Evolutionary conservation across 345 rosid genomes (phyloP).

Genomic region (Citrus sp.): DNA sequence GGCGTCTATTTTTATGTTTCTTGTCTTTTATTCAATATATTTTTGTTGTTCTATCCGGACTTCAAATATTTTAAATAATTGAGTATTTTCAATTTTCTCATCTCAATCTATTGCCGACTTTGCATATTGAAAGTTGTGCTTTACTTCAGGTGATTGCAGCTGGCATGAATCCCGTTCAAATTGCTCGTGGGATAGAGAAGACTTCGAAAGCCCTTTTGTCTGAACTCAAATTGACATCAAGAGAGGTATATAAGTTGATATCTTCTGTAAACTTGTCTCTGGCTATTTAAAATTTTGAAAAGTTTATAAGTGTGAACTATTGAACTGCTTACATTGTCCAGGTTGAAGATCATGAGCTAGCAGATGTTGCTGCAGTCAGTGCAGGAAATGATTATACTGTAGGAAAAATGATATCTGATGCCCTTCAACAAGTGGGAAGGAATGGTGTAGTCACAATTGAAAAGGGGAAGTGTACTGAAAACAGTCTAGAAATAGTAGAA

Average conservation of each 20-base stretch:
- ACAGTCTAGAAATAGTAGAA: slow-evolving; percentile 61
- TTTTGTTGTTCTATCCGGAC: neutral
- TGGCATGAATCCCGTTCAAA: slow-evolving; percentile 77
- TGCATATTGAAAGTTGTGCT: slow-evolving; percentile 5
- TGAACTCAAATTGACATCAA: slow-evolving; percentile 81
- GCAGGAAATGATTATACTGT: slow-evolving; percentile 75
- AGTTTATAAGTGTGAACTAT: neutral
- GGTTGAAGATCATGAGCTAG: slow-evolving; percentile 84
- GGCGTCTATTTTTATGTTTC: neutral
- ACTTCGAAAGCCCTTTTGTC: slow-evolving; percentile 72
- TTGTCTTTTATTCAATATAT: neutral
- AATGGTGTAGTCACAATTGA: slow-evolving; percentile 72
- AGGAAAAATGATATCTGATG: slow-evolving; percentile 74
- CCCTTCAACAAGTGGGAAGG: slow-evolving; percentile 67
- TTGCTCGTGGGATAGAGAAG: slow-evolving; percentile 82
- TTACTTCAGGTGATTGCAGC: slow-evolving; percentile 70
- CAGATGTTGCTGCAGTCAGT: slow-evolving; percentile 85
- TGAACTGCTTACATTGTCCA: slow-evolving; percentile 24
- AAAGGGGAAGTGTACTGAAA: slow-evolving; percentile 56
- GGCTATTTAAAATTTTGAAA: neutral
- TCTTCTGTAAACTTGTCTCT: neutral
- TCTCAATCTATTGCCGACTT: neutral
- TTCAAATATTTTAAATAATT: neutral
- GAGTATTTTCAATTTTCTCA: neutral
- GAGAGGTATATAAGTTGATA: slow-evolving; percentile 50